Evolutionary conservation across 768 basidiomycete species (phyloP).

Genomic region (Lactarius sp.): DNA sequence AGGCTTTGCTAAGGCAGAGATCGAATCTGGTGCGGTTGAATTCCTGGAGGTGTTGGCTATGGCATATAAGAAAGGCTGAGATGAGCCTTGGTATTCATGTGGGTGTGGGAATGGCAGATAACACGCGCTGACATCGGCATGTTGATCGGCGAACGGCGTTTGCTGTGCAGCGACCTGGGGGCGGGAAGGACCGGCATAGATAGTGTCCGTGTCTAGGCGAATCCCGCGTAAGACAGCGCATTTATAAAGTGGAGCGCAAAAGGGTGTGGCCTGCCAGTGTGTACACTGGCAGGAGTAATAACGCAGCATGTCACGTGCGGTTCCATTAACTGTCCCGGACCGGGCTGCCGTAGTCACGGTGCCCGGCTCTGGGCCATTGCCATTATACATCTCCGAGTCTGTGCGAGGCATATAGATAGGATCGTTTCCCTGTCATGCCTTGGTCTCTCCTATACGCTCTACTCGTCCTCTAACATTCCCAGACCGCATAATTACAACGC

Average conservation of each 20-base stretch:
- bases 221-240: background rate
- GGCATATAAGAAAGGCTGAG: background rate
- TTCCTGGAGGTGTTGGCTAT: background rate
- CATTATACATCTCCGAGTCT: no score
- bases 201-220: background rate
- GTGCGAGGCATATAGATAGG: background rate
- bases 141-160: slow-evolving; percentile 4
- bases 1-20: background rate
- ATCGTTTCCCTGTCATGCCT: background rate
- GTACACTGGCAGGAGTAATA: no score
- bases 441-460: slow-evolving; percentile 1
- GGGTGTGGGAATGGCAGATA: background rate
- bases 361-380: no score
- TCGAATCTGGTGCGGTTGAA: background rate
- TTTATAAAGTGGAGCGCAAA: background rate
- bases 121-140: slow-evolving; percentile 6
- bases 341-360: no score
- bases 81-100: background rate
- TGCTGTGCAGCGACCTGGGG: background rate
- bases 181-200: background rate
- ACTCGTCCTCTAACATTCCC: background rate
- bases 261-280: background rate
- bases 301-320: background rate
- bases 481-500: slow-evolving; percentile 43
- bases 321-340: background rate